These are phyloP conservation scores for Sclerotinia spermophila DNA, from an alignment of 2,329 filamentous ascomycete genomes.

Conservation along the genomic window DNA sequence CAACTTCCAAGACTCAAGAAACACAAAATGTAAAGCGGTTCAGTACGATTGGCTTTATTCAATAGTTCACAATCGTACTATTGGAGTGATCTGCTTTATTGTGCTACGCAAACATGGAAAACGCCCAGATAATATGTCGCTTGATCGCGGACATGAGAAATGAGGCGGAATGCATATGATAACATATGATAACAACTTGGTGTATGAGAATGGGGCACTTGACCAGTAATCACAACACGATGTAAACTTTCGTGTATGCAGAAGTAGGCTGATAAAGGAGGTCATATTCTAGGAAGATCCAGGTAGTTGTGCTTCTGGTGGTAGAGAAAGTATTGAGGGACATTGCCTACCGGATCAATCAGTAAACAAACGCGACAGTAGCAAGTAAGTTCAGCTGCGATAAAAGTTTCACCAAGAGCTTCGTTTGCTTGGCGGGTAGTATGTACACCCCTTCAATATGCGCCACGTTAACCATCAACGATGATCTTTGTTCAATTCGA, in stretches of 20 bases:
- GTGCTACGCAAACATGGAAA: slow-evolving; percentile 9
- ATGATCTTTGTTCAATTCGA: neutral
- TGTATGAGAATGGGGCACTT: slow-evolving; percentile 2
- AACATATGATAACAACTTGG: neutral
- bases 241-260: slow-evolving; percentile 4
- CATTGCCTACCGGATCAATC: neutral
- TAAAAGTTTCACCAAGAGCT: neutral
- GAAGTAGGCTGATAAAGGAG: neutral
- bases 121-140: neutral
- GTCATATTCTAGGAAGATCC: neutral
- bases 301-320: neutral
- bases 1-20: neutral
- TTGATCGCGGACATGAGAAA: neutral
- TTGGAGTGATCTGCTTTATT: neutral
- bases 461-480: neutral
- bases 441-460: neutral
- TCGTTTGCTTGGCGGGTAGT: neutral
- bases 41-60: neutral
- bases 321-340: no score
- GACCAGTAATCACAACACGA: neutral
- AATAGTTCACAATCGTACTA: neutral
- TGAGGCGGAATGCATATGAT: neutral
- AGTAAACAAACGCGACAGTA: neutral
- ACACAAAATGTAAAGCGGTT: neutral
- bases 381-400: neutral